Conservation (phyloP, 2,329 filamentous ascomycete genomes). For the Beauveria medogensis region DNA sequence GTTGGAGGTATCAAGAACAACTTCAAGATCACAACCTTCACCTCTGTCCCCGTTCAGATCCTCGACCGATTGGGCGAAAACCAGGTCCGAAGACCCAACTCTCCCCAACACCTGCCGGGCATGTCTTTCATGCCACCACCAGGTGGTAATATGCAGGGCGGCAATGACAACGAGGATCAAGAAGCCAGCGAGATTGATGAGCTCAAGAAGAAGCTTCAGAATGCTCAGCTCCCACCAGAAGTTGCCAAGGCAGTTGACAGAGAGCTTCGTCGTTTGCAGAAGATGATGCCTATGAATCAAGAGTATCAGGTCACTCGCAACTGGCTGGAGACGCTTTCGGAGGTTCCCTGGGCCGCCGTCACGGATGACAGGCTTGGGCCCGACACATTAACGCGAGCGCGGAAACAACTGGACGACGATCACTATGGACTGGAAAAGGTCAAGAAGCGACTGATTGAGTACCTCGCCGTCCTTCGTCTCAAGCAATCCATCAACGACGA, state of each 20-base stretch:
- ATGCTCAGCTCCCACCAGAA: slow-evolving; percentile 72
- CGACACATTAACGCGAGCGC: slow-evolving; percentile 68
- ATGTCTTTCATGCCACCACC: slow-evolving; percentile 27
- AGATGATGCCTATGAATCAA: slow-evolving; percentile 93
- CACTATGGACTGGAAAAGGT: slow-evolving; percentile 96
- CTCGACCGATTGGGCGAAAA: slow-evolving; percentile 43
- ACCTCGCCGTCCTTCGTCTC: slow-evolving; percentile 88
- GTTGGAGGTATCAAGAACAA: slow-evolving; percentile 78
- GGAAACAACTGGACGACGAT: slow-evolving; percentile 88
- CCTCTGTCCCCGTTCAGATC: slow-evolving; percentile 55
- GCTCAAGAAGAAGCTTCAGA: slow-evolving; percentile 77
- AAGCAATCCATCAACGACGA: slow-evolving; percentile 87
- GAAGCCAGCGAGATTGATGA: slow-evolving; percentile 88
- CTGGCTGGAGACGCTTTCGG: slow-evolving; percentile 86
- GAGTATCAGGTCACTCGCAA: slow-evolving; percentile 92
- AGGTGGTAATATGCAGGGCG: slow-evolving; percentile 30
- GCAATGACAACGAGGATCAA: slow-evolving; percentile 57
- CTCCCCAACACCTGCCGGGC: slow-evolving; percentile 30
- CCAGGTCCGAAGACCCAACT: slow-evolving; percentile 26
- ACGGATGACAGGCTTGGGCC: slow-evolving; percentile 82
- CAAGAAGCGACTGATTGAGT: slow-evolving; percentile 92
- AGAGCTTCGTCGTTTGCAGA: slow-evolving; percentile 78
- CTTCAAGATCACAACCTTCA: slow-evolving; percentile 75
- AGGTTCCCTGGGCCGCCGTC: slow-evolving; percentile 82
- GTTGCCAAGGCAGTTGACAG: slow-evolving; percentile 85